A percentile compares a stretch with the other conserved stretches of the same genome.
phyloP scores from a whole-genome alignment of 2,329 filamentous ascomycete genomes.

The Endothia cerciana region DNA sequence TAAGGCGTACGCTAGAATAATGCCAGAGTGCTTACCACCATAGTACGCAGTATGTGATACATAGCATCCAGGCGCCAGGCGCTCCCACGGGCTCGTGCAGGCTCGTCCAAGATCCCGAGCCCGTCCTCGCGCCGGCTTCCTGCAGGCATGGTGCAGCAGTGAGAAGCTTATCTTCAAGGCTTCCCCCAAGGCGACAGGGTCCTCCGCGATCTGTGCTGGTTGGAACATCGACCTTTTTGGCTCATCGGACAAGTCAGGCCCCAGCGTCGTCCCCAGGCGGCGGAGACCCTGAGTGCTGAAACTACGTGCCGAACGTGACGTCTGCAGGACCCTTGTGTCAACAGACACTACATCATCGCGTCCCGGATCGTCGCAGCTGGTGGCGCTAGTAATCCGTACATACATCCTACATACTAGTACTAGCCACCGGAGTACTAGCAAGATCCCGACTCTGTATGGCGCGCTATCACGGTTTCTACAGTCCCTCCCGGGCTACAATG shows the following conservation, averaged over 20 bases:
- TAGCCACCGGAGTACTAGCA: not conserved
- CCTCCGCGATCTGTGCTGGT: not conserved
- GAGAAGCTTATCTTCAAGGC: constrained; percentile 9
- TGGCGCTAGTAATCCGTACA: not conserved
- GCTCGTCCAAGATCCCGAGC: not conserved
- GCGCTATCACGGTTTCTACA: not conserved
- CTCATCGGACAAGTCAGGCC: not conserved
- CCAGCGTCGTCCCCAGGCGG: not conserved
- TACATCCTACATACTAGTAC: not conserved
- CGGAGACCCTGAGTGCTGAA: constrained; percentile 1
- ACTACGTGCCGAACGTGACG: constrained; percentile 13
- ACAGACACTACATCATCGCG: constrained; percentile 21
- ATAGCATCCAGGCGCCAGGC: too few species aligned
- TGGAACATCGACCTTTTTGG: not conserved
- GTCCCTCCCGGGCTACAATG: not conserved
- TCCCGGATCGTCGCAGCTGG: constrained; percentile 9
- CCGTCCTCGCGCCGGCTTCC: constrained; percentile 7
- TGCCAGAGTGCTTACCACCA: not conserved
- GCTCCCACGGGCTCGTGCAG: not conserved
- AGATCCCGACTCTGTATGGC: not conserved
- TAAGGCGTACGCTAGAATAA: constrained; percentile 12
- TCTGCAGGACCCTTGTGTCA: constrained; percentile 24
- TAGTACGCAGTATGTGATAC: too few species aligned
- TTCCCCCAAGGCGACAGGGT: not conserved
- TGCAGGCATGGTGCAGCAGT: constrained; percentile 13